Conservation (phyloP, 768 basidiomycete species). For the Rhizopogon rudus region DNA sequence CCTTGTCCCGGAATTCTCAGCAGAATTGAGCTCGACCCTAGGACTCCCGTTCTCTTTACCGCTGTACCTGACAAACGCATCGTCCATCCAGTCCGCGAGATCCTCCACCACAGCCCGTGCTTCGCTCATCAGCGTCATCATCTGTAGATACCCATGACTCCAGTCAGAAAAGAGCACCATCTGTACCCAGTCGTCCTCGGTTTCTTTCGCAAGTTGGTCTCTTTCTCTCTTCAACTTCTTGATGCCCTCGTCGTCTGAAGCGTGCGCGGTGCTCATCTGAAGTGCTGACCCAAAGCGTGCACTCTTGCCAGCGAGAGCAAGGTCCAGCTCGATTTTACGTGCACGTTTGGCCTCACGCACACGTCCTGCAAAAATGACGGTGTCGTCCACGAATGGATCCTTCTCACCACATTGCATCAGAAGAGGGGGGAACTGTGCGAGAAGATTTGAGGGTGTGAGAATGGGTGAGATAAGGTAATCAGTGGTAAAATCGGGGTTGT, state of each 20-base stretch:
- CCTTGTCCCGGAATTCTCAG: slow-evolving; percentile 15
- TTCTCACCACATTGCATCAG: slow-evolving; percentile 96
- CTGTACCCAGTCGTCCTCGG: slow-evolving; percentile 92
- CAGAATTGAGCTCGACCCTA: slow-evolving; percentile 11
- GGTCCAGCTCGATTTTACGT: slow-evolving; percentile 68
- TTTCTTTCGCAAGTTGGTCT: slow-evolving; percentile 57
- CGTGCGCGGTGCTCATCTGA: slow-evolving; percentile 50
- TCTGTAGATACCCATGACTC: slow-evolving; percentile 97
- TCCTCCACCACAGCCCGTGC: slow-evolving; percentile 75
- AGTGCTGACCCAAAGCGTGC: slow-evolving; percentile 57
- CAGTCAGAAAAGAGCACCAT: slow-evolving; percentile 92
- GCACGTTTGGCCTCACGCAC: slow-evolving; percentile 92
- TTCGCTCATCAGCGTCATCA: slow-evolving; percentile 83
- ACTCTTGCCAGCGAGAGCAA: slow-evolving; percentile 55
- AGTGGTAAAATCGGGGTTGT: slow-evolving; percentile 88
- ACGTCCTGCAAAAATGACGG: slow-evolving; percentile 92
- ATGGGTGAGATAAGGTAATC: slow-evolving; percentile 98
- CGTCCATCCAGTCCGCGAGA: slow-evolving; percentile 88
- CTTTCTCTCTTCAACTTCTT: slow-evolving; percentile 51
- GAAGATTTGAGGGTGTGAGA: slow-evolving; percentile 73
- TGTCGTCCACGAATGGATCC: slow-evolving; percentile 95
- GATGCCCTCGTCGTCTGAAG: slow-evolving; percentile 22
- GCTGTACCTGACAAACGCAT: slow-evolving; percentile 49
- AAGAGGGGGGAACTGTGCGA: slow-evolving; percentile 92
- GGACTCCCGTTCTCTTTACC: slow-evolving; percentile 22